phyloP scores from a whole-genome alignment of 139 green algal species.

The Coelastrella sp. region DNA sequence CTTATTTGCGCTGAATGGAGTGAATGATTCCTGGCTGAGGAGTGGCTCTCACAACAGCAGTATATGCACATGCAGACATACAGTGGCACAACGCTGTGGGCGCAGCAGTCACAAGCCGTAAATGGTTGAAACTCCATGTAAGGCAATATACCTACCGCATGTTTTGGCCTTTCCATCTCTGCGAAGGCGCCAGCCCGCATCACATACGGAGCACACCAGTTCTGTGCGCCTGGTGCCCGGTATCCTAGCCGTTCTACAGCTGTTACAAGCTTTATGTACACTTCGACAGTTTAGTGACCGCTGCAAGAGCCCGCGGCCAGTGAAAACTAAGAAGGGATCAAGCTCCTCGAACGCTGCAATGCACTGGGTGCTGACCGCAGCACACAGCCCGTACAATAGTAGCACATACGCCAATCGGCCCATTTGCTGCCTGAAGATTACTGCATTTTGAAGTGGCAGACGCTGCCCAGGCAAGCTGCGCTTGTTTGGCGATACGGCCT shows the following conservation, averaged over 20 bases:
- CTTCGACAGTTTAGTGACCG: background rate
- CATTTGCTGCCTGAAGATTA: no score
- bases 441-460: no score
- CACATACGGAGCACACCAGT: slow-evolving; percentile 1
- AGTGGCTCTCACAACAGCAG: no score
- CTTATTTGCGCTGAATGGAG: no score
- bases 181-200: background rate
- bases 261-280: background rate
- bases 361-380: no score
- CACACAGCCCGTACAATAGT: no score
- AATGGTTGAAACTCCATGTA: background rate
- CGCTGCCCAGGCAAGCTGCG: no score
- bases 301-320: background rate
- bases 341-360: no score
- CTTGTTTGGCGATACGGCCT: no score
- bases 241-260: background rate
- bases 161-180: background rate
- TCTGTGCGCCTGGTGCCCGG: background rate
- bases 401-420: no score
- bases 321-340: background rate
- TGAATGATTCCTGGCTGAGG: no score
- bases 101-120: background rate
- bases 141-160: background rate
- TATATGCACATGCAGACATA: background rate
- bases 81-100: background rate